Percentiles rank a stretch among this genome's conserved stretches.
Evolutionary conservation across 1,284 basidiomycete species (phyloP).

Genomic region (Xanthoconium separans): DNA sequence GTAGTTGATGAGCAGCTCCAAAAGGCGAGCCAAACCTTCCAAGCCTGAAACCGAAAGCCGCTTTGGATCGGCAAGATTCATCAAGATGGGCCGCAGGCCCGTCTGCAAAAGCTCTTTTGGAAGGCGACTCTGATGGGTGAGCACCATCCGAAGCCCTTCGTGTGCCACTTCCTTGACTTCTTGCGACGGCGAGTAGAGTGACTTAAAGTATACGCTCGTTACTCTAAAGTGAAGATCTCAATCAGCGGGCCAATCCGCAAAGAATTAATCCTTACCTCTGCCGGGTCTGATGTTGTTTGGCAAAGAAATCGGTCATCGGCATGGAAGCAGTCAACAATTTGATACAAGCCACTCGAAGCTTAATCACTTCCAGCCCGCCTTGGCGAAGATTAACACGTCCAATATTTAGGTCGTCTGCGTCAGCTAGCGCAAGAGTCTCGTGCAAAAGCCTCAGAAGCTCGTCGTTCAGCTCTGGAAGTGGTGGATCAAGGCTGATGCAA

Average conservation of each 20-base stretch:
- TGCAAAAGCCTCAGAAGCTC: slow-evolving; percentile 91
- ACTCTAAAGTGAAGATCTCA: slow-evolving; percentile 52
- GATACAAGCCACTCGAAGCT: slow-evolving; percentile 95
- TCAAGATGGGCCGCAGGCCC: slow-evolving; percentile 93
- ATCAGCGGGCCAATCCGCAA: slow-evolving; percentile 7
- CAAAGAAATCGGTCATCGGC: slow-evolving; percentile 91
- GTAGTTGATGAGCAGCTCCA: slow-evolving; percentile 96
- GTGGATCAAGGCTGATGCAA: slow-evolving; percentile 81
- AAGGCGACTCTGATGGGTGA: slow-evolving; percentile 87
- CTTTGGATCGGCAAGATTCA: slow-evolving; percentile 97
- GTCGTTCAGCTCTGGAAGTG: slow-evolving; percentile 87
- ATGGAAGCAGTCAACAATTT: slow-evolving; percentile 92
- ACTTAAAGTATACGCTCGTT: slow-evolving; percentile 97
- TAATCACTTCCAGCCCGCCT: slow-evolving; percentile 80
- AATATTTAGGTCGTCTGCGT: slow-evolving; percentile 89
- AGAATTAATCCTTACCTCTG: slow-evolving; percentile 60
- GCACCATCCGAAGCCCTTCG: slow-evolving; percentile 87
- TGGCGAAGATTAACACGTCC: slow-evolving; percentile 78
- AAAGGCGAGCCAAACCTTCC: slow-evolving; percentile 92
- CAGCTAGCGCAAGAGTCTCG: slow-evolving; percentile 93
- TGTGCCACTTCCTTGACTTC: slow-evolving; percentile 97
- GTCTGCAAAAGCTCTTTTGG: slow-evolving; percentile 96
- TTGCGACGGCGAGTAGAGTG: slow-evolving; percentile 89
- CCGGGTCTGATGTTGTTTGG: slow-evolving; percentile 77
- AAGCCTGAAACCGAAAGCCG: slow-evolving; percentile 92